phyloP scores from a whole-genome alignment of 106 monocot species.

The Alisma plantagoaquatica region DNA sequence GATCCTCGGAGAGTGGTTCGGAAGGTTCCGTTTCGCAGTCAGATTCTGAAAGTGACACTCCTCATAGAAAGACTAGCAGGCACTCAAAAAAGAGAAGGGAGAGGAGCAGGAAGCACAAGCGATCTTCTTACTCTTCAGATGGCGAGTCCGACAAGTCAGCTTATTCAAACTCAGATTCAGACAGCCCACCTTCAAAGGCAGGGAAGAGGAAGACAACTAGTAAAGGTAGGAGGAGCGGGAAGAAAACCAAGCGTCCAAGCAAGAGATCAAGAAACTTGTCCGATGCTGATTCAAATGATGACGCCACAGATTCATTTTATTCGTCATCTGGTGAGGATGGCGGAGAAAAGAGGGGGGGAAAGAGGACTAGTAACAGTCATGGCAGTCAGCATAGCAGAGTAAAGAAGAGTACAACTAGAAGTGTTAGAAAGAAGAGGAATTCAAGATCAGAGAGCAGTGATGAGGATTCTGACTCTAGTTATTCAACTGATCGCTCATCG shows the following conservation, averaged over 20 bases:
- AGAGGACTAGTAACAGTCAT: not conserved
- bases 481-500: conserved; percentile 10
- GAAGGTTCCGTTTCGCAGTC: not conserved
- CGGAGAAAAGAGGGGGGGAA: not conserved
- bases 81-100: conserved; percentile 4
- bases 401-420: conserved; percentile 4
- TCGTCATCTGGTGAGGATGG: conserved; percentile 15
- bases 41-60: not conserved
- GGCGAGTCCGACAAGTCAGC: not conserved
- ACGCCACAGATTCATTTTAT: conserved; percentile 21
- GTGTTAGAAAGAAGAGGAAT: conserved; percentile 5
- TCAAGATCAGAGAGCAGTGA: conserved; percentile 23
- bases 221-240: conserved; percentile 2
- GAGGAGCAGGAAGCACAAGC: conserved; percentile 8
- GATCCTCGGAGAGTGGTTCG: conserved; percentile 1
- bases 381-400: not conserved
- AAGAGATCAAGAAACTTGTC: conserved; percentile 10
- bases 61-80: too few species aligned
- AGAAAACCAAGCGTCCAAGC: conserved; percentile 6
- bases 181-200: not conserved
- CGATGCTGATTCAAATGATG: conserved; percentile 22
- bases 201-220: conserved; percentile 12
- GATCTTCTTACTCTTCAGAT: not conserved
- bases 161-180: conserved; percentile 13
- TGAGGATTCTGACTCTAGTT: conserved; percentile 18